Base-by-base conservation (phyloP, 352 stramenopile species). In the Pythium biforme region DNA sequence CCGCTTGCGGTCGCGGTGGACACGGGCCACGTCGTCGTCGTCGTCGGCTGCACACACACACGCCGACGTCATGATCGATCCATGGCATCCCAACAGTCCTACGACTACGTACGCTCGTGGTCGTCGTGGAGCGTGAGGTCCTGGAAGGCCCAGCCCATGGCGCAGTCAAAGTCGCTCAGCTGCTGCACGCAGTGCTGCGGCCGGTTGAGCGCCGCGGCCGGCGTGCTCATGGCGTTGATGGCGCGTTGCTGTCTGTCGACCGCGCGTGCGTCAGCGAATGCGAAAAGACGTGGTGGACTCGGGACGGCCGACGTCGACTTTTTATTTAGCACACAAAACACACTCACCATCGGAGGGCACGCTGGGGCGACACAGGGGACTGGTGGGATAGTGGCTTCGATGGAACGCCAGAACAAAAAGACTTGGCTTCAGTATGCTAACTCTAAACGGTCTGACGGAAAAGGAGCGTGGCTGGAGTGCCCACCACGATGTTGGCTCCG, bases 111-210 rank as follows among this genome's bases (percentile, higher is more conserved):
- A 77, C 73, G 64, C 25, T 54, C 22, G 26, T n/a, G n/a, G n/a
- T 59, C 29, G 3, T 53, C 52, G 25, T 62, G 37, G 23, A 46
- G 29, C 6, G 26, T 57, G 8, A 83, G 37, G 39, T 84, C 61
- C 15, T 52, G 76, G 48, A 89, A 86, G 1, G 66, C 68, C 79
- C 77, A 91, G 27, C 81, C 81, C 80, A 89, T 89, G 37, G 61
- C 47, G 9, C 86, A 61, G 9, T 73, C 79, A 54, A 91, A 91
- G 26, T 55, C 75, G 26, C 77, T 70, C 14, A 91, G 64, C 12
- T 91, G 67, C 73, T 66, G 50, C 11, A 64, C 50, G 37, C 71
- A 78, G 55, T 58, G 59, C 49, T 37, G 49, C 9, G 59, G 48
- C 10, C 65, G 55, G 29, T 75, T 78, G 3, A 75, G 56, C 20